Evolutionary conservation across 306 rosid species (phyloP), one percentile per base, ranked within the genome.

Genomic region (Cucumis cinereus): DNA sequence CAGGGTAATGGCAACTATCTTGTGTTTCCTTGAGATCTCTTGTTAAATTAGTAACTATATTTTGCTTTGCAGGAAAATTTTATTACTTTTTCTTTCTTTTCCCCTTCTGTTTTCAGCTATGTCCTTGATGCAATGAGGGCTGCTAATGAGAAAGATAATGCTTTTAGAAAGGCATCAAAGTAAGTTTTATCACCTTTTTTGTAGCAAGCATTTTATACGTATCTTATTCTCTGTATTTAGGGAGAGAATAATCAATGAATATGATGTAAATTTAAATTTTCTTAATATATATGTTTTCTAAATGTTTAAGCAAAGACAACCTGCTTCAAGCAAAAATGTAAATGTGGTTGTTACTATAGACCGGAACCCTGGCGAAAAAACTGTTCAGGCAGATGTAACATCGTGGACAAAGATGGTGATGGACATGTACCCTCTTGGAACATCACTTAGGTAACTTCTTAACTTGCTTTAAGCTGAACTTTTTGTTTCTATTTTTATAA

Each of bases 231-330:
- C 41, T 24, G 24, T 70, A 49, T 30, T 72, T 49, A 30, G 26
- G 17, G 38, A 30, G 76, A 19, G 10, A 72, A 26, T 19, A 72
- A 72, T 22, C 53, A 10, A 77, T 17, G 28, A 49, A 63, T 15
- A 47, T 78, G 15, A 73, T 50, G 78, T 82, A 60, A 81, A 54
- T 68, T 67, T 77, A 40, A 71, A 55, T 54, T 56, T 76, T 80
- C 45, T 78, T 77, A 60, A 77, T 47, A 71, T 58, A 71, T 73
- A 77, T 80, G 55, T 59, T 79, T 78, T 83, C 82, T 82, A 74
- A 82, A 82, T 85, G 93, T 83, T 91, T 82, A 89, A 90, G 93
- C 92, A 92, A 92, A 94, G 99, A 84, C 96, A 90, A 84, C 89
- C 93, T 57, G 95, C 97, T 83, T 88, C 90, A 33, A 89, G 92